Percentiles rank a stretch among this genome's conserved stretches.
phyloP scores from a whole-genome alignment of 2,329 filamentous ascomycete genomes.

The Alternaria conjuncta region DNA sequence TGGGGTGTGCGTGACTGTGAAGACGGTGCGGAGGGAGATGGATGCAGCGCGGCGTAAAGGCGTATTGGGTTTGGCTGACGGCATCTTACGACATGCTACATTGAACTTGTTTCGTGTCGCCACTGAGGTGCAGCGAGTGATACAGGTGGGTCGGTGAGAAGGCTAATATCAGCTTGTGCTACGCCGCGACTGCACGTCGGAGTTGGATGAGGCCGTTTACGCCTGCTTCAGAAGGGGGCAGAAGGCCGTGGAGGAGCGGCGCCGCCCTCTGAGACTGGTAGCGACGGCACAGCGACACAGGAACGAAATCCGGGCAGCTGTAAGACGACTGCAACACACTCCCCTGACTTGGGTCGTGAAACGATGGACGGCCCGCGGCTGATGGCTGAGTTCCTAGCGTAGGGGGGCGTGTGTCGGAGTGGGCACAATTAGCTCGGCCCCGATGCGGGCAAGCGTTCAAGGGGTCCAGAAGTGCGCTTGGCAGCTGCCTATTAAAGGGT shows the following conservation, averaged over 20 bases:
- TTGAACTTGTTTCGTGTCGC: constrained; percentile 36
- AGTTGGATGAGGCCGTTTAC: constrained; percentile 8
- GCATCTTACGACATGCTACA: constrained; percentile 36
- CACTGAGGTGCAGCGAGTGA: constrained; percentile 32
- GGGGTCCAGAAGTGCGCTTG: constrained; percentile 20
- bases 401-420: constrained; percentile 19
- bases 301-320: constrained; percentile 15
- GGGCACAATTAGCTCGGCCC: constrained; percentile 7
- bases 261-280: not conserved
- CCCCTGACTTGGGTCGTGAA: constrained; percentile 34
- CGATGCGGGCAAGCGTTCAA: constrained; percentile 20
- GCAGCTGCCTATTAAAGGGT: constrained; percentile 45
- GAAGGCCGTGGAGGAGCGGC: not conserved
- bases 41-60: constrained; percentile 18
- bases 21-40: constrained; percentile 18
- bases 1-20: constrained; percentile 22
- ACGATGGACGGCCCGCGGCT: constrained; percentile 33
- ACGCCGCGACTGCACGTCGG: constrained; percentile 15
- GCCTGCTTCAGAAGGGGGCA: not conserved
- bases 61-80: constrained; percentile 33
- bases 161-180: constrained; percentile 19
- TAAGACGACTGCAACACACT: constrained; percentile 14
- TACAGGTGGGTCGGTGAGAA: constrained; percentile 29
- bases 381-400: constrained; percentile 21
- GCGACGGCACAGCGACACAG: constrained; percentile 9